Evolutionary conservation across 495 filamentous ascomycete genomes (phyloP), one percentile per base, ranked within the genome.

Genomic region (Aspergillus asperescens): DNA sequence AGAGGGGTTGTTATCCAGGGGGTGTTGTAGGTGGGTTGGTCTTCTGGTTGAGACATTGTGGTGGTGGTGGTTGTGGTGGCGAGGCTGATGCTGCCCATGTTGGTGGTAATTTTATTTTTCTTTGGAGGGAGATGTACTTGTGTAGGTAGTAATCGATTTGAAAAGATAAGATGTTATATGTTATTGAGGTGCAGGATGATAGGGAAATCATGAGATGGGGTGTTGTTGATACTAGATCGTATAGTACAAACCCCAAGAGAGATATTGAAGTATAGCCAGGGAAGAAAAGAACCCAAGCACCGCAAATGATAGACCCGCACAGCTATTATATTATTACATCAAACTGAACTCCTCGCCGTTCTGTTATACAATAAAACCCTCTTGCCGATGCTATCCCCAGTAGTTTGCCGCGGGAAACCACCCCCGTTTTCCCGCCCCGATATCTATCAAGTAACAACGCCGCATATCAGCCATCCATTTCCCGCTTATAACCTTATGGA

Each of bases 1-100:
- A 89, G 75, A 7, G 88, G 88, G 10, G 88, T 91, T 57, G 82
- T 72, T 48, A 84, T 78, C 84, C 83, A 89, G 48, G 86, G 86
- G 37, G 64, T 71, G 47, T 70, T 66, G 62, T 65, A 64, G 51
- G 43, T 43, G 62, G 50, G 50, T 54, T n/a, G 13, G 43, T 54
- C 55, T 62, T 67, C 69, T 61, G 67, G 16, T 5, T 20, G n/a
- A 27, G 52, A 19, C 34, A 48, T 49, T 5, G 35, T 43, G 45
- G 37, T 10, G 32, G 29, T 34, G 34, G 55, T 45, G 3, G 41
- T 43, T 10, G 41, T 28, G 5, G 37, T 23, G 18, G 59, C 50
- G 50, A 65, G 60, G 65, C 60, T 9, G 32, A 39, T 49, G 46
- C 46, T 71, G 22, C 65, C 68, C 67, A 67, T 69, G 28, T 37